Conservation (phyloP, 2,329 filamentous ascomycete species). For the Rutstroemia sydowiana region DNA sequence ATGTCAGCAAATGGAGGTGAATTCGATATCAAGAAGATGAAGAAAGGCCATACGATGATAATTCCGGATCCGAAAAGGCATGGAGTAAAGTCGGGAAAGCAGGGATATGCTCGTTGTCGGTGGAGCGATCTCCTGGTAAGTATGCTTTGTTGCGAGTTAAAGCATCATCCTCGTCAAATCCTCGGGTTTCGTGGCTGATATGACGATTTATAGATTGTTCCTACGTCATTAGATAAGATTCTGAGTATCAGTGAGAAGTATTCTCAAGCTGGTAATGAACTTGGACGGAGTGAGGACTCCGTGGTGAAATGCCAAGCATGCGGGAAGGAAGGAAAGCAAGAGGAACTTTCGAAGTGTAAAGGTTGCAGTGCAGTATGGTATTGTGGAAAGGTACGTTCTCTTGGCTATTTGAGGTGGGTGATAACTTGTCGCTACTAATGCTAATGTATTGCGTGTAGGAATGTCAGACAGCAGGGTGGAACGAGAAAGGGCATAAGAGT, state of each 20-base stretch:
- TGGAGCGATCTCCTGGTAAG: slow-evolving; percentile 14
- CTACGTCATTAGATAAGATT: slow-evolving; percentile 18
- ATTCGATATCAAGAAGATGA: slow-evolving; percentile 20
- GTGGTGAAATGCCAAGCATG: slow-evolving; percentile 20
- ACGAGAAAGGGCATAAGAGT: slow-evolving; percentile 21
- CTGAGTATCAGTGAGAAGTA: slow-evolving; percentile 13
- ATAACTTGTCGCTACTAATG: background rate
- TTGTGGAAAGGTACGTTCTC: slow-evolving; percentile 24
- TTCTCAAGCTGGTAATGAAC: background rate
- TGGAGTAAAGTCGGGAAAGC: slow-evolving; percentile 22
- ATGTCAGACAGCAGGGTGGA: slow-evolving; percentile 25
- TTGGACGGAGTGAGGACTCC: background rate
- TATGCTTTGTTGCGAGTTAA: background rate
- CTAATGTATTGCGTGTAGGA: slow-evolving; percentile 14
- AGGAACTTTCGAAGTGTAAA: slow-evolving; percentile 21
- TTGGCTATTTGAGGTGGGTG: background rate
- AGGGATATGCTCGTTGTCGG: slow-evolving; percentile 21
- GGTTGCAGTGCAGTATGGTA: slow-evolving; percentile 26
- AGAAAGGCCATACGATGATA: slow-evolving; percentile 20
- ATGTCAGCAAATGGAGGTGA: background rate
- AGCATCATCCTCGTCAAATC: background rate
- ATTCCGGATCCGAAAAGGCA: slow-evolving; percentile 15
- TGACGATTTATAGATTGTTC: slow-evolving; percentile 20
- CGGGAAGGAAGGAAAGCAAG: slow-evolving; percentile 10
- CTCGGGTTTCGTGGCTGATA: background rate